These are phyloP conservation scores for peach (Prunus persica) DNA, from an alignment of 306 rosid genomes.

Conservation along the genomic window Prunus_persica_NCBIv2 NC_034009.1:916001-916500, in stretches of 20 bases:
- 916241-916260: slow-evolving; percentile 22
- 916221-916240: slow-evolving; percentile 1
- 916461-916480: too few species aligned
- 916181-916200: slow-evolving; percentile 29
- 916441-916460: too few species aligned
- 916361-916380: too few species aligned
- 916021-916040: slow-evolving; percentile 27
- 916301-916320: too few species aligned
- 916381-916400: too few species aligned
- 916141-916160: slow-evolving; percentile 35
- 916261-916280: slow-evolving; percentile 17
- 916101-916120: slow-evolving; percentile 26
- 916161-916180: slow-evolving; percentile 24
- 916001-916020: slow-evolving; percentile 18
- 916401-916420: too few species aligned
- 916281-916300: too few species aligned
- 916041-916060: slow-evolving; percentile 31
- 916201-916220: slow-evolving; percentile 1
- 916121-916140: slow-evolving; percentile 30
- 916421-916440: too few species aligned
- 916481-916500: too few species aligned
- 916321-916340: too few species aligned
- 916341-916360: too few species aligned
- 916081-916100: slow-evolving; percentile 36
- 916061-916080: slow-evolving; percentile 39